A percentile compares a stretch with the other conserved stretches of the same genome.
Conservation (phyloP, 2,329 filamentous ascomycete genomes). For the Calonectria pseudoturangicola region DNA sequence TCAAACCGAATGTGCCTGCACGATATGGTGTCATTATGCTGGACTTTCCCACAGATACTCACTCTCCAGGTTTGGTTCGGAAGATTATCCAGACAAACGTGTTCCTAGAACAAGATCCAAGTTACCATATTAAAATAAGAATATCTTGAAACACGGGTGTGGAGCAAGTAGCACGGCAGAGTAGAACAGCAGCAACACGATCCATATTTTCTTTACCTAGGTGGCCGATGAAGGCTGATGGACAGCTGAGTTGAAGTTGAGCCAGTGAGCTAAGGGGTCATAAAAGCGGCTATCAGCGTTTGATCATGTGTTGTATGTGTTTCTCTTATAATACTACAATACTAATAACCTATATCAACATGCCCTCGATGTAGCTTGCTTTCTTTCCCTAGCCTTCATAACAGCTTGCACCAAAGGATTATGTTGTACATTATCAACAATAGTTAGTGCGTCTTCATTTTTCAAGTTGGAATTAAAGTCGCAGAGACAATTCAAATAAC, state of each 20-base stretch:
- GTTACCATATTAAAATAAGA: not conserved
- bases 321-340: no score
- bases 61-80: not conserved
- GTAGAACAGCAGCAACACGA: not conserved
- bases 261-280: no score
- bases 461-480: not conserved
- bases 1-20: not conserved
- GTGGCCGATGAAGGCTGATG: no score
- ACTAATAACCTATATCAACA: not conserved
- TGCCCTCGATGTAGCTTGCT: not conserved
- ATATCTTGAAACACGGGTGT: not conserved
- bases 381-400: not conserved
- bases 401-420: not conserved
- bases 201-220: no score
- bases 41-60: not conserved
- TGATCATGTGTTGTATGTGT: no score
- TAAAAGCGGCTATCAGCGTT: no score
- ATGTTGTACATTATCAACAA: not conserved
- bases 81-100: not conserved
- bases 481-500: not conserved
- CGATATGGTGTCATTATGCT: not conserved
- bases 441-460: not conserved
- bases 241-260: no score
- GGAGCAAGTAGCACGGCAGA: not conserved
- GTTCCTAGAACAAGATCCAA: not conserved